Evolutionary conservation across 2,329 filamentous ascomycete species (phyloP).

Genomic region (Grosmannia serpens): DNA sequence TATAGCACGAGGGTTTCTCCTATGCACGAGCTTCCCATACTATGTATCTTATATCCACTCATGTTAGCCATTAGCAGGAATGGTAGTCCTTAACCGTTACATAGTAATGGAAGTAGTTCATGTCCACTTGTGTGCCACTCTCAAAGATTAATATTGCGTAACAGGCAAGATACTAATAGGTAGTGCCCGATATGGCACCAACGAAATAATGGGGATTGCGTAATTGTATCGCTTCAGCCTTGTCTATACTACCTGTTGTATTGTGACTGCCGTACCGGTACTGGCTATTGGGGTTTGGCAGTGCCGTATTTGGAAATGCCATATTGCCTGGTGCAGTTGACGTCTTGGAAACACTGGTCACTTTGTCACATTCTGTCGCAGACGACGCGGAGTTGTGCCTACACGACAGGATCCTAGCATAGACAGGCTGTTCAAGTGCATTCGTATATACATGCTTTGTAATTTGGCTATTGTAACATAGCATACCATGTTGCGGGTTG

Average conservation of each 20-base stretch:
- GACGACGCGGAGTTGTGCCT: no score
- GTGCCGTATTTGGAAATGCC: no score
- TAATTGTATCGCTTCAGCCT: background rate
- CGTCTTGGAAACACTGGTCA: no score
- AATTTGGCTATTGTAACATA: no score
- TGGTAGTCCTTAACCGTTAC: background rate
- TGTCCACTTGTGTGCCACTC: background rate
- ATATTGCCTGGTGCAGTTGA: no score
- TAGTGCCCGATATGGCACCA: background rate
- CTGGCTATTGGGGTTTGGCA: no score
- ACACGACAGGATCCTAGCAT: no score
- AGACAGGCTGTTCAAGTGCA: no score
- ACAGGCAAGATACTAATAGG: background rate
- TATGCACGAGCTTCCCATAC: background rate
- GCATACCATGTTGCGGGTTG: no score
- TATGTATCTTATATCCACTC: background rate
- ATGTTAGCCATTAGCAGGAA: background rate
- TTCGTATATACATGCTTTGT: no score
- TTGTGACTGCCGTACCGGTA: no score
- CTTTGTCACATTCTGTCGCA: no score
- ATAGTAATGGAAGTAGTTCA: background rate
- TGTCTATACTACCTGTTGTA: background rate
- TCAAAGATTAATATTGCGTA: background rate
- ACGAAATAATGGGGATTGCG: background rate
- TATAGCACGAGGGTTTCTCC: background rate